A percentile compares a stretch with the other conserved stretches of the same genome.
phyloP scores from a whole-genome alignment of 192 early-diverging fungal species.

The Backusella circina region DNA sequence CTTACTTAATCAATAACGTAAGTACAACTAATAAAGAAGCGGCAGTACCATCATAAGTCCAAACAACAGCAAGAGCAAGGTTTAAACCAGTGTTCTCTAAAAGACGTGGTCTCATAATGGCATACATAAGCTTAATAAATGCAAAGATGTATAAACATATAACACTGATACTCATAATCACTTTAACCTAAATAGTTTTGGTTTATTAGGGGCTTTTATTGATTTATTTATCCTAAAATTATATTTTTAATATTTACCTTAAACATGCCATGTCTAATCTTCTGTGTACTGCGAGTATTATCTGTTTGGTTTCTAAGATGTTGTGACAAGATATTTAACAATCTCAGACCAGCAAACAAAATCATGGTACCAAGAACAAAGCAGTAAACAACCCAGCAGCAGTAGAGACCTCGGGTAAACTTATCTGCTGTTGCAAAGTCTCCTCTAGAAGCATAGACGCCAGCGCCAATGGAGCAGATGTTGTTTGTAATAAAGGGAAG shows the following conservation, averaged over 20 bases:
- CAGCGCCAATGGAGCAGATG: slow-evolving; percentile 16
- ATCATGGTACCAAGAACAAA: neutral
- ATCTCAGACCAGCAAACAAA: slow-evolving; percentile 10
- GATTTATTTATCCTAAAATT: neutral
- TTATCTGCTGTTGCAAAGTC: slow-evolving; percentile 7
- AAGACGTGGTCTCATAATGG: neutral
- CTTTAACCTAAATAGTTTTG: slow-evolving; percentile 13
- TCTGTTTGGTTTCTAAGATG: slow-evolving; percentile 3
- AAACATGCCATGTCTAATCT: slow-evolving; percentile 13
- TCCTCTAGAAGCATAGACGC: slow-evolving; percentile 16
- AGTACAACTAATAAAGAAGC: neutral
- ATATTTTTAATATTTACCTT: slow-evolving; percentile 14
- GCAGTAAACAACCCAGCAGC: slow-evolving; percentile 30
- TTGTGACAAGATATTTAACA: slow-evolving; percentile 6
- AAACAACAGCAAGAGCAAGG: neutral
- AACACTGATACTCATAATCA: neutral
- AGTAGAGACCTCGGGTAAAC: slow-evolving; percentile 18
- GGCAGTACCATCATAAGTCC: slow-evolving; percentile 7
- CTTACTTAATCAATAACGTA: slow-evolving; percentile 2
- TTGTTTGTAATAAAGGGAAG: slow-evolving; percentile 34
- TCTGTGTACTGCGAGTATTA: neutral
- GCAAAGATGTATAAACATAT: slow-evolving; percentile 6
- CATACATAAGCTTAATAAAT: slow-evolving; percentile 4
- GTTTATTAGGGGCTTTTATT: neutral
- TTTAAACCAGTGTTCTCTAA: neutral